Percentiles rank a stretch among this genome's conserved stretches.
These are phyloP conservation scores for Hypocrella siamensis DNA, from an alignment of 2,329 filamentous ascomycete genomes.

Conservation along the genomic window DNA sequence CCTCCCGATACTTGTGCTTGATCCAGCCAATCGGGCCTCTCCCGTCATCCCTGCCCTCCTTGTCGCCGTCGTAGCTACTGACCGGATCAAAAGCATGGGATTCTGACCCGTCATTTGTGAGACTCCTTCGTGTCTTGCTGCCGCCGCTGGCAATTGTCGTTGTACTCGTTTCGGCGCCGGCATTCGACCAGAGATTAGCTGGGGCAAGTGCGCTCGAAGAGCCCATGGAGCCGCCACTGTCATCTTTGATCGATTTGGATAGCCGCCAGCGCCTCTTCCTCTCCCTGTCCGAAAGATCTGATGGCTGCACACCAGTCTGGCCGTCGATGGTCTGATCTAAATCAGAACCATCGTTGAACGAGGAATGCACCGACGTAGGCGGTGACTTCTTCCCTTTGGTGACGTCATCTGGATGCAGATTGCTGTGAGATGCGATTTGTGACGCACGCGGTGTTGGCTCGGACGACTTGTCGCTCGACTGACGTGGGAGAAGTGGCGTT, in stretches of 20 bases:
- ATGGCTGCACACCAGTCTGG: constrained; percentile 11
- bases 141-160: constrained; percentile 51
- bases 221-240: constrained; percentile 27
- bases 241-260: constrained; percentile 46
- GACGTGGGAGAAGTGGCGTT: constrained; percentile 7
- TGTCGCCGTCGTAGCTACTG: constrained; percentile 22
- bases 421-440: constrained; percentile 25
- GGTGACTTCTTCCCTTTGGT: constrained; percentile 58
- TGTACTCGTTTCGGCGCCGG: constrained; percentile 48
- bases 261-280: constrained; percentile 60
- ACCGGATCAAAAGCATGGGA: constrained; percentile 17
- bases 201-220: constrained; percentile 26
- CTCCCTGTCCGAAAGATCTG: constrained; percentile 42
- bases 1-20: constrained; percentile 43
- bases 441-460: constrained; percentile 31
- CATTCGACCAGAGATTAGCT: constrained; percentile 41
- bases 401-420: constrained; percentile 26
- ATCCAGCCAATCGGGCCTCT: constrained; percentile 42
- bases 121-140: constrained; percentile 31
- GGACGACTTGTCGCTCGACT: constrained; percentile 18
- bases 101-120: constrained; percentile 35
- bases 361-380: constrained; percentile 61
- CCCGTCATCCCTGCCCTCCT: constrained; percentile 28
- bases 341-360: constrained; percentile 69
- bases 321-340: constrained; percentile 54